Base-by-base conservation (phyloP, 352 stramenopile genomes). In the Phytophthora quininea region DNA sequence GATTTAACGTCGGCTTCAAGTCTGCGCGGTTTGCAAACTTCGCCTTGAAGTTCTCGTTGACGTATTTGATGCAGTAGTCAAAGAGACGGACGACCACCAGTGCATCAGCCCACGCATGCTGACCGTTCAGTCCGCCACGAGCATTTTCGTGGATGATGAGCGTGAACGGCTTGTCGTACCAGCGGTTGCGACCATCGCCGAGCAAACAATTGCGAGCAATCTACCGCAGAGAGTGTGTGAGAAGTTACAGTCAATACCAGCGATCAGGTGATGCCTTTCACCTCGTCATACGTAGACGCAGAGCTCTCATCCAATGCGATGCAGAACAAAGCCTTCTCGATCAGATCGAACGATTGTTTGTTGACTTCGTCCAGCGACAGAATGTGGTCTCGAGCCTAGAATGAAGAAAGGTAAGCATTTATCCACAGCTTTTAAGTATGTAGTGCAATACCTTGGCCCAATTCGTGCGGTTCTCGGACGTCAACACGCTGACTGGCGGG, bases 141-240 rank as follows among this genome's bases (percentile, higher is more conserved):
- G 93, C 96, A 74, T 99, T 99, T 35, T 96, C 87, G 57, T 98
- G 96, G 51, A 98, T 96, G 62, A 99, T 91, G 32, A 99, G 67
- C 73, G 98, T 97, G 68, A 99, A 95, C 11, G 95, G 95, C 79
- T 99, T 99, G 82, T 99, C 97, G 74, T 98, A 99, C 92, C 94
- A 99, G 64, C 97, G 95, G 82, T 99, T 99, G 64, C 89, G 82
- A 29, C 96, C 96, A 46, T 97, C 88, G 38, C 89, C 90, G 3
- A 95, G 82, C 54, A 97, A 74, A 31, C 81, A 90, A 53, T 89
- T 96, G 68, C 85, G 88, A 10, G 88, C 88, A 32, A 95, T 95
- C 69, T 84, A 68, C 52, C 11, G 6, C 0, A 49, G 0, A 29
- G 11, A 29, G 0, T 29, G 0, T 0, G 43, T 49, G 12, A 49